A percentile compares a stretch with the other conserved stretches of the same genome.
phyloP scores from a whole-genome alignment of 345 rosid species.

The Citropsis articulata region DNA sequence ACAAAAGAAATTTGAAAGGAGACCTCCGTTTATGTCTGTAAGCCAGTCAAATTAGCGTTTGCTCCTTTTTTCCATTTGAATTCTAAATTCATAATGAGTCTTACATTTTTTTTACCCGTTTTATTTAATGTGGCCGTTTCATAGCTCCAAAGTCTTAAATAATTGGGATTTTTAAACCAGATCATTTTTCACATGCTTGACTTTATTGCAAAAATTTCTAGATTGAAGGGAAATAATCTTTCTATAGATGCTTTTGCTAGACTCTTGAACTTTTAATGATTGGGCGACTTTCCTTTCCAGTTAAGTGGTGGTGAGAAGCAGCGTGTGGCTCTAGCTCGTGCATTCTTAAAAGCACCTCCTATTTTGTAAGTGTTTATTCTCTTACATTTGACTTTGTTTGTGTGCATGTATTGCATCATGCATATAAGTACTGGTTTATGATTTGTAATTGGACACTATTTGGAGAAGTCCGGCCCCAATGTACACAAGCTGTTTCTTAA shows the following conservation, averaged over 20 bases:
- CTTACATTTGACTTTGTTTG: not conserved
- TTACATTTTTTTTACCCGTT: not conserved
- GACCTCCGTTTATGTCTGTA: not conserved
- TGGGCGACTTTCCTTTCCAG: constrained; percentile 38
- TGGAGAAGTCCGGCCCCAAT: too few relatives aligned
- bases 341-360: constrained; percentile 84
- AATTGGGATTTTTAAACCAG: not conserved
- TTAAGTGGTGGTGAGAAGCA: constrained; percentile 99
- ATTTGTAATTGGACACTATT: not conserved
- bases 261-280: constrained; percentile 11
- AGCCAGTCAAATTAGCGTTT: too few relatives aligned
- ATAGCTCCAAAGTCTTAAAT: not conserved
- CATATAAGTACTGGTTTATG: not conserved
- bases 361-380: constrained; percentile 59
- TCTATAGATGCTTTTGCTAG: constrained; percentile 4
- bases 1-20: not conserved
- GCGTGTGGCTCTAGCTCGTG: constrained; percentile 95
- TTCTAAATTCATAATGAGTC: not conserved
- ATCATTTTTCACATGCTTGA: not conserved
- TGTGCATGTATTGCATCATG: not conserved
- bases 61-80: not conserved
- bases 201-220: not conserved
- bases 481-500: too few relatives aligned
- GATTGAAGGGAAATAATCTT: not conserved
- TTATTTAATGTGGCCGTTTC: not conserved